These are phyloP conservation scores for Trichophyton equinum DNA, from an alignment of 2,329 filamentous ascomycete genomes.

Conservation along the genomic window DNA sequence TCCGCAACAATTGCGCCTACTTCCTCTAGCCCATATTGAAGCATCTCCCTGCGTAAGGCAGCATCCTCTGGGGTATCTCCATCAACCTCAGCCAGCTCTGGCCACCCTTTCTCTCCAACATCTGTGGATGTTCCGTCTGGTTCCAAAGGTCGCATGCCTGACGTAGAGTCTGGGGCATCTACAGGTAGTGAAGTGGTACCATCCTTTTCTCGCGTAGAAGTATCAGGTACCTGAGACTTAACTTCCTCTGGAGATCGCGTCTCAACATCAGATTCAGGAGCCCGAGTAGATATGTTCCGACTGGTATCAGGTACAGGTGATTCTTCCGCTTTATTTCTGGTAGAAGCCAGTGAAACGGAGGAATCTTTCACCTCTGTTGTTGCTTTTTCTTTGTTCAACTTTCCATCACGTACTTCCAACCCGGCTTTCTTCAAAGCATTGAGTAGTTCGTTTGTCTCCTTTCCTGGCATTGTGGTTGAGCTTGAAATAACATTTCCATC, in stretches of 20 bases:
- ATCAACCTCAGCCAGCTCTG: conserved; percentile 53
- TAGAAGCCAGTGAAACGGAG: background rate
- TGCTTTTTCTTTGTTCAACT: conserved; percentile 7
- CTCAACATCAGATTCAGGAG: background rate
- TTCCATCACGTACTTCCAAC: conserved; percentile 34
- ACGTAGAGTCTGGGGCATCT: conserved; percentile 4
- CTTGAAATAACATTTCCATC: conserved; percentile 70
- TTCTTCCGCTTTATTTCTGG: background rate
- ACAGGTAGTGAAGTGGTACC: background rate
- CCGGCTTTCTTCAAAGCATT: conserved; percentile 69
- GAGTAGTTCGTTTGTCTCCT: conserved; percentile 53
- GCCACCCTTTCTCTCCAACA: conserved; percentile 10
- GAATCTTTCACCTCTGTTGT: conserved; percentile 5
- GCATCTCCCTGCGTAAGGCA: conserved; percentile 70
- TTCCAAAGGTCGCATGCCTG: background rate
- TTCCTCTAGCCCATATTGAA: conserved; percentile 77
- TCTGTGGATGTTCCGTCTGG: background rate
- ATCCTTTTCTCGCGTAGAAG: background rate
- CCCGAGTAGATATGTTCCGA: too few relatives aligned
- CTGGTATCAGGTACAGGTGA: background rate
- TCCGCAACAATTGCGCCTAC: conserved; percentile 88
- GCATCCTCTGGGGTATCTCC: conserved; percentile 67
- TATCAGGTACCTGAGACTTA: background rate
- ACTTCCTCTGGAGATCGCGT: background rate
- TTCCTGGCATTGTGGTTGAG: conserved; percentile 53